These are phyloP conservation scores for Cystoderma amianthinum DNA, from an alignment of 768 basidiomycete species.

Conservation along the genomic window DNA sequence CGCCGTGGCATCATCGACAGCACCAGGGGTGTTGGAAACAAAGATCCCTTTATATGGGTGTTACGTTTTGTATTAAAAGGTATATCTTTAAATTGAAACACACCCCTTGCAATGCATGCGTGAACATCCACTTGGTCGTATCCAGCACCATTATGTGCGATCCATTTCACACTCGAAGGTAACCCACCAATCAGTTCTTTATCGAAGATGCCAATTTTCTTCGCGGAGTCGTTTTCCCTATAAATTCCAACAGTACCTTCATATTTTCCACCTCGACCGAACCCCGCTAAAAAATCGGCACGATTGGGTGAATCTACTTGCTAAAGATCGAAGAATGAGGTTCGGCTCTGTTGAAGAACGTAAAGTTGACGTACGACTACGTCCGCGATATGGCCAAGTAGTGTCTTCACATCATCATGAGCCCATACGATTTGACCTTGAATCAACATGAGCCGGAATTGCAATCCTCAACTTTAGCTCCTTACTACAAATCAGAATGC, in stretches of 20 bases:
- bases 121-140: slow-evolving; percentile 84
- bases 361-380: slow-evolving; percentile 60
- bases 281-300: slow-evolving; percentile 59
- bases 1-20: slow-evolving; percentile 88
- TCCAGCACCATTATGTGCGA: slow-evolving; percentile 89
- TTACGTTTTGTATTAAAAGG: no score
- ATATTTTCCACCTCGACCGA: slow-evolving; percentile 68
- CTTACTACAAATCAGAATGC: slow-evolving; percentile 32
- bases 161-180: slow-evolving; percentile 69
- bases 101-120: slow-evolving; percentile 68
- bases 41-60: slow-evolving; percentile 63
- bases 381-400: slow-evolving; percentile 65
- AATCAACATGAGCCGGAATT: background rate
- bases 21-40: slow-evolving; percentile 85
- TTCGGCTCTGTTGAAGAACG: background rate
- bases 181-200: slow-evolving; percentile 67
- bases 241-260: slow-evolving; percentile 69
- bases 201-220: slow-evolving; percentile 72
- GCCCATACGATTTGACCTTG: slow-evolving; percentile 77
- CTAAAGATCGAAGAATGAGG: slow-evolving; percentile 11
- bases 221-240: slow-evolving; percentile 62
- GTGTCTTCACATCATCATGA: slow-evolving; percentile 57
- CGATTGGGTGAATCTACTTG: slow-evolving; percentile 53
- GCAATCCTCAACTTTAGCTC: no score
- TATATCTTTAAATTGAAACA: slow-evolving; percentile 3